Evolutionary conservation across 805 yeast species (phyloP), one percentile per base, ranked within the genome.

Genomic region (Saccharomycopsis fibuligera): DNA sequence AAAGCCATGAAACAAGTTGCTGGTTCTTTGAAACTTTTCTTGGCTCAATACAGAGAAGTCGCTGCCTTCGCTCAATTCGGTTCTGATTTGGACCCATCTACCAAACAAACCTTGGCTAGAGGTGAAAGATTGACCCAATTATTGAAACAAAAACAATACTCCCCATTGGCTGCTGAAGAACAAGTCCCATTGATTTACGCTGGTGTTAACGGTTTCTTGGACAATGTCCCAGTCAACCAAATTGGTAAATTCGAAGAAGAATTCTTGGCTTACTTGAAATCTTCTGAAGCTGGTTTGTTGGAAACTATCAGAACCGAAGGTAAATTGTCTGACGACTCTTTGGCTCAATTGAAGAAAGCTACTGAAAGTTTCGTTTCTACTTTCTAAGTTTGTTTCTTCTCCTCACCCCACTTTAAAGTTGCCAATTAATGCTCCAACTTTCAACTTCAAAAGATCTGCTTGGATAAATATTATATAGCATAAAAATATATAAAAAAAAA

Each of bases 1-100:
- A 93, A 93, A 83, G 99, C 99, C 75, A 88, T 93, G 95, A 93
- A 93, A 79, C 98, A 93, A 82, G 98, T 93, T 75, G 99, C 99
- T 63, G 99, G 99, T 85, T 93, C 99, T 63, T 86, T 93, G 78
- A 93, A 93, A 77, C 87, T 93, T 74, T 93, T 89, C 96, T 86
- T 93, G 82, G 99, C 99, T 66, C 99, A 93, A 81, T 93, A 93
- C 86, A 90, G 99, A 88, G 99, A 93, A 84, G 99, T 93, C 66
- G 99, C 99, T 71, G 99, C 99, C 67, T 93, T 93, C 75, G 99
- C 99, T 66, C 99, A 93, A 82, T 93, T 93, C 82, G 99, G 99
- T 84, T 93, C 99, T 63, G 99, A 93, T 77, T 83, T 93, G 73
- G 99, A 93, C 76, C 98, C 99, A 64, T 89, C 97, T 55, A 93